Base-by-base conservation (phyloP, 257 asterid genomes). In the Forsythia suspensa region DNA sequence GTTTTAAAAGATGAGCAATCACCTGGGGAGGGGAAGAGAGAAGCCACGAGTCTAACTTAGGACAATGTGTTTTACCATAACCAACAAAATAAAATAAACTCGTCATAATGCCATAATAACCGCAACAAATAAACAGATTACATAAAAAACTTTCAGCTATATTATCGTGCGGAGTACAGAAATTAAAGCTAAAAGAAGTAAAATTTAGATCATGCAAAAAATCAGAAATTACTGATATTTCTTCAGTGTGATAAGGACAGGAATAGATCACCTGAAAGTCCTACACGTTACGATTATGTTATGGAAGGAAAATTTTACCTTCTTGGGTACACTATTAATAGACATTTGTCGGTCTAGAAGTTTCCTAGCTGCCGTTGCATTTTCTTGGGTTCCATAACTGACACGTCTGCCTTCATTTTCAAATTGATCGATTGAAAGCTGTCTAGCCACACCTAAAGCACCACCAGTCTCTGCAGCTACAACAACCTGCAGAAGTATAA, bases 391-490 rank as follows among this genome's bases (percentile, higher is more conserved):
- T 76, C 99, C 99, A 71, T 94, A 96, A 82, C 99, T 92, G 81
- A 96, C 99, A 65, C 99, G 89, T 81, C 99, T 89, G 81, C 99
- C 99, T 85, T 95, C 99, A 79, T 95, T 93, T 89, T 95, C 99
- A 29, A 95, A 95, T 84, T 95, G 99, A 88, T 95, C 99, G 41
- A 95, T 95, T 21, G 99, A 94, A 81, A 96, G 99, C 88, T 96
- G 99, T 85, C 99, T 90, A 69, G 94, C 99, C 94, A 96, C 99
- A 82, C 99, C 99, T 79, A 94, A 89, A 76, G 98, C 97, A 69
- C 99, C 99, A 77, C 98, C 92, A 20, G 98, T 92, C 88, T 92
- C 99, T 41, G 99, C 99, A 84, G 99, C 98, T 78, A 96, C 92
- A 78, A 96, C 98, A 52, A 96, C 99, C 99, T 96, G 91, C 78